phyloP scores from a whole-genome alignment of 2,329 filamentous ascomycete genomes.

The Cladosporium sp. region DNA sequence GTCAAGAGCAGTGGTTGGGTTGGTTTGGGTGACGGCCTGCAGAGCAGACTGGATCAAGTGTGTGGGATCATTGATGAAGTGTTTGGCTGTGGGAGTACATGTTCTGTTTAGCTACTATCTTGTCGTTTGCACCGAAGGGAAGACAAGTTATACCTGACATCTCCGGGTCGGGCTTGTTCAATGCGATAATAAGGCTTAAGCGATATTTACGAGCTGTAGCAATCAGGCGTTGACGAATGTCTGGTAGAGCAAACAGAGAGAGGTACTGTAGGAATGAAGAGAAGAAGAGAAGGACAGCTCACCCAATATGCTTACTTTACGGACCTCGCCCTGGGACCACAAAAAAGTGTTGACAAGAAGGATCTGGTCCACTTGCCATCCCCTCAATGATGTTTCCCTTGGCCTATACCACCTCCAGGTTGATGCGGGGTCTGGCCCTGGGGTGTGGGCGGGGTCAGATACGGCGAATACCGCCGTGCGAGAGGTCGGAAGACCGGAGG shows the following conservation, averaged over 20 bases:
- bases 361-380: background rate
- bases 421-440: background rate
- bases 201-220: too few species aligned
- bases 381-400: background rate
- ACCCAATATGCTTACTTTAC: too few species aligned
- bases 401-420: background rate
- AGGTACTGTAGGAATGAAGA: background rate
- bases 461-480: background rate
- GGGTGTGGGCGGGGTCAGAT: background rate
- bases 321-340: too few species aligned
- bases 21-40: conserved; percentile 72
- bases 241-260: background rate
- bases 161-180: background rate
- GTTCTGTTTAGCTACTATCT: background rate
- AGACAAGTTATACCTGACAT: conserved; percentile 4
- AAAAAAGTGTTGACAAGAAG: background rate
- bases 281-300: background rate
- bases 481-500: background rate
- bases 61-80: conserved; percentile 83
- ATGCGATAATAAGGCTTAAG: background rate
- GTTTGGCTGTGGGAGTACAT: conserved; percentile 50
- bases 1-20: conserved; percentile 79
- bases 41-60: conserved; percentile 75
- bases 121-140: too few species aligned
- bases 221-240: too few species aligned